These are phyloP conservation scores for Clitoria ternatea DNA, from an alignment of 306 rosid species.

Conservation along the genomic window DNA sequence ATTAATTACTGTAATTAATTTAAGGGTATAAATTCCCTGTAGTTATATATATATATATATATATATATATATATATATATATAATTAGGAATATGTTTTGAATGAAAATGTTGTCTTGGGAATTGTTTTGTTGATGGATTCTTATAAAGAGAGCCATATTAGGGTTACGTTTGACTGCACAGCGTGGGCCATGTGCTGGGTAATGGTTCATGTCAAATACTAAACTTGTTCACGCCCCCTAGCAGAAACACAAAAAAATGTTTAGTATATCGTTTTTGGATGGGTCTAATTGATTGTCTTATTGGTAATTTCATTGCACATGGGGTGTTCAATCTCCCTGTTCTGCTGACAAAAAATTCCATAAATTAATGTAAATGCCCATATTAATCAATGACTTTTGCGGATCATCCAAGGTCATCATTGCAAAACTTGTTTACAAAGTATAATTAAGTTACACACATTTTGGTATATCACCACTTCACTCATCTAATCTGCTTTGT, in stretches of 20 bases:
- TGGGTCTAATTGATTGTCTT: not conserved
- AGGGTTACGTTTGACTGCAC: not conserved
- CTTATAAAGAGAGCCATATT: not conserved
- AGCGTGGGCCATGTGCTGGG: not conserved
- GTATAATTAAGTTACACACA: not conserved
- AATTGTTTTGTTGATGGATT: too few species aligned
- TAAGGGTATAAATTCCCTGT: not conserved
- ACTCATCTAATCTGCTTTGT: not conserved
- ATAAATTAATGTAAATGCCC: slow-evolving; percentile 9
- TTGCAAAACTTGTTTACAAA: not conserved
- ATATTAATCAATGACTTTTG: not conserved
- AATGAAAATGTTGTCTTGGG: not conserved
- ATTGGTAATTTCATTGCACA: slow-evolving; percentile 9
- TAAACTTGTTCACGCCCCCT: not conserved
- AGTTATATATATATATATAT: too few species aligned
- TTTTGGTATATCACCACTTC: not conserved
- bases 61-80: too few species aligned
- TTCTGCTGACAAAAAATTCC: slow-evolving; percentile 5
- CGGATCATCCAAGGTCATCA: not conserved
- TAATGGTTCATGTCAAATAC: not conserved
- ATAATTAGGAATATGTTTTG: not conserved
- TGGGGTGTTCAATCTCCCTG: slow-evolving; percentile 11
- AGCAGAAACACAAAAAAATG: not conserved
- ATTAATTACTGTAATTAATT: not conserved
- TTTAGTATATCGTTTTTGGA: not conserved